phyloP scores from a whole-genome alignment of 805 yeast species.

The Candida ortonii region DNA sequence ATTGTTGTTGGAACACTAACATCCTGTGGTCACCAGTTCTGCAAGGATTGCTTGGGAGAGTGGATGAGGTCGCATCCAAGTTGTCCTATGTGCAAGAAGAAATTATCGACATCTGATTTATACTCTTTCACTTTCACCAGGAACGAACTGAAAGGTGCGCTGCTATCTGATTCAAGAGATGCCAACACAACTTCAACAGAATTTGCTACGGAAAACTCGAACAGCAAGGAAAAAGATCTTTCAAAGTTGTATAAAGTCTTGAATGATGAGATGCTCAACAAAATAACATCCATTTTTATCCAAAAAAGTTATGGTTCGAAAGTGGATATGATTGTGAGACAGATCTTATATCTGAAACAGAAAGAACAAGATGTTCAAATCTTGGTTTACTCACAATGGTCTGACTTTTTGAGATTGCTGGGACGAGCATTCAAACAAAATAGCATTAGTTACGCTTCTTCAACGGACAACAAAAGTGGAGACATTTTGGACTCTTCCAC shows the following conservation, averaged over 20 bases:
- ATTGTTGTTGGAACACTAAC: conserved; percentile 78
- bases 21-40: conserved; percentile 89
- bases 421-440: conserved; percentile 63
- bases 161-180: conserved; percentile 30
- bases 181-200: no score
- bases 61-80: conserved; percentile 57
- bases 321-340: conserved; percentile 76
- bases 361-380: conserved; percentile 68
- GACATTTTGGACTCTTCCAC: conserved; percentile 1
- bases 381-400: conserved; percentile 88
- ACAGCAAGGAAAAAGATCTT: conserved; percentile 29
- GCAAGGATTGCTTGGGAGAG: conserved; percentile 70
- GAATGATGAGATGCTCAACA: conserved; percentile 39
- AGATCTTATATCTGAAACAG: conserved; percentile 59
- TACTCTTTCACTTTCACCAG: conserved; percentile 67
- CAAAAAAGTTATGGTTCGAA: conserved; percentile 73
- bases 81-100: conserved; percentile 82
- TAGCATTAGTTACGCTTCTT: conserved; percentile 55
- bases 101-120: conserved; percentile 47
- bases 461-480: conserved; percentile 31
- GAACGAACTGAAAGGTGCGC: conserved; percentile 48
- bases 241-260: conserved; percentile 46
- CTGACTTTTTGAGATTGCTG: conserved; percentile 63
- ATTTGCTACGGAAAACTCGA: conserved; percentile 1
- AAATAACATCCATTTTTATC: conserved; percentile 44